These are phyloP conservation scores for Tillandsia fasciculata DNA, from an alignment of 176 grass and related monocot species.

Conservation along the genomic window DNA sequence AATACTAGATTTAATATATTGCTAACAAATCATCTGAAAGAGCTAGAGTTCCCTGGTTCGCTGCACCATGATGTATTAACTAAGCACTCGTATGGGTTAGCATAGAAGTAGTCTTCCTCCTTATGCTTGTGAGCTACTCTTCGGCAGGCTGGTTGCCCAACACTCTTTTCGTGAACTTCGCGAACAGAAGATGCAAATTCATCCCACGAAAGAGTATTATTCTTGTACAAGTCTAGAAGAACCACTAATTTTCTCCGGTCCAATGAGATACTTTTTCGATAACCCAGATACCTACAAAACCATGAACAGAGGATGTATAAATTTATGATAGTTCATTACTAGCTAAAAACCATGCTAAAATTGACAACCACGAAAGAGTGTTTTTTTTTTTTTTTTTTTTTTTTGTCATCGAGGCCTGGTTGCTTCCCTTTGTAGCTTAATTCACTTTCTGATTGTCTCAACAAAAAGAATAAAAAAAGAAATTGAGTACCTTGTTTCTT, in stretches of 20 bases:
- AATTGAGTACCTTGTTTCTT: neutral
- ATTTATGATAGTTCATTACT: neutral
- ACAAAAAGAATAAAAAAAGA: too few relatives aligned
- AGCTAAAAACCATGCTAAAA: neutral
- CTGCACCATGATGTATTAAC: slow-evolving; percentile 44
- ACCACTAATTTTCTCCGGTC: slow-evolving; percentile 62
- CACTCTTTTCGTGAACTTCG: slow-evolving; percentile 30
- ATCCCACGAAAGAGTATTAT: slow-evolving; percentile 66
- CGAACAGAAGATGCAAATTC: slow-evolving; percentile 48
- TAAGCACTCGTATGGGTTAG: slow-evolving; percentile 82
- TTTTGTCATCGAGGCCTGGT: too few relatives aligned
- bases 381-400: too few relatives aligned
- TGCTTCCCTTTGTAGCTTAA: too few relatives aligned
- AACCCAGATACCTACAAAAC: slow-evolving; percentile 58
- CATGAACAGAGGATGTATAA: neutral
- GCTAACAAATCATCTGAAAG: slow-evolving; percentile 14
- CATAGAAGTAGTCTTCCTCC: slow-evolving; percentile 96
- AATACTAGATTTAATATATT: slow-evolving; percentile 1
- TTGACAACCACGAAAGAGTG: neutral
- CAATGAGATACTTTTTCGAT: slow-evolving; percentile 53
- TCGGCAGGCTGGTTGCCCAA: slow-evolving; percentile 58
- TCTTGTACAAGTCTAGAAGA: slow-evolving; percentile 52
- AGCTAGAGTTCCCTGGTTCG: slow-evolving; percentile 10
- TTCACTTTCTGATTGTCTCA: too few relatives aligned
- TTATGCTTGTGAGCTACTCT: slow-evolving; percentile 62